A percentile compares a stretch with the other conserved stretches of the same genome.
These are phyloP conservation scores for Tulasnella sp. DNA, from an alignment of 768 basidiomycete genomes.

Conservation along the genomic window DNA sequence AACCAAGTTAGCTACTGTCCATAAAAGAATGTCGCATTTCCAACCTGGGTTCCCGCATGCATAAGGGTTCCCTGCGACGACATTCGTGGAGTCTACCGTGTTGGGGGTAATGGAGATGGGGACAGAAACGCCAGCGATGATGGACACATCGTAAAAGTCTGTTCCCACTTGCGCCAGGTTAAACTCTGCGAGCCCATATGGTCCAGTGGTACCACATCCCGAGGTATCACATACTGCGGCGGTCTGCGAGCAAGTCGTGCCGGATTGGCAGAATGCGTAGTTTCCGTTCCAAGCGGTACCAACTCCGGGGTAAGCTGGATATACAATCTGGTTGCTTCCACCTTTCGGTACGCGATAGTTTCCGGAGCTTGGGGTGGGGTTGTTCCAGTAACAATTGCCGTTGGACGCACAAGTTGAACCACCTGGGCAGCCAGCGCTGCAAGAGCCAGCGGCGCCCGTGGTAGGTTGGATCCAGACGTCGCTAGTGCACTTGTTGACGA, in stretches of 20 bases:
- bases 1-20: no score
- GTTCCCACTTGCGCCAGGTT: neutral
- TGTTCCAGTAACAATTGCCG: conserved; percentile 13
- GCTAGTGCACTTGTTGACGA: conserved; percentile 3
- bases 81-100: neutral
- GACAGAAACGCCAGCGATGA: conserved; percentile 12
- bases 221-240: conserved; percentile 5
- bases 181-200: conserved; percentile 5
- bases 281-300: conserved; percentile 15
- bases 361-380: conserved; percentile 5
- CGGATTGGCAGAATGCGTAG: conserved; percentile 11
- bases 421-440: conserved; percentile 8
- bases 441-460: conserved; percentile 8
- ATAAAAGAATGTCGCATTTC: neutral
- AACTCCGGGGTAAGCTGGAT: neutral
- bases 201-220: conserved; percentile 10
- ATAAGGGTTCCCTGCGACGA: conserved; percentile 4
- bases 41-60: conserved; percentile 9
- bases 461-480: conserved; percentile 15
- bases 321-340: conserved; percentile 5
- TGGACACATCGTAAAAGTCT: conserved; percentile 17
- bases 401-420: conserved; percentile 13
- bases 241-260: conserved; percentile 6
- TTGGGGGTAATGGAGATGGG: conserved; percentile 12
- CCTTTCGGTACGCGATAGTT: conserved; percentile 12